Conservation (phyloP, 1,284 basidiomycete genomes). For the Pyrrhoderma noxium region DNA sequence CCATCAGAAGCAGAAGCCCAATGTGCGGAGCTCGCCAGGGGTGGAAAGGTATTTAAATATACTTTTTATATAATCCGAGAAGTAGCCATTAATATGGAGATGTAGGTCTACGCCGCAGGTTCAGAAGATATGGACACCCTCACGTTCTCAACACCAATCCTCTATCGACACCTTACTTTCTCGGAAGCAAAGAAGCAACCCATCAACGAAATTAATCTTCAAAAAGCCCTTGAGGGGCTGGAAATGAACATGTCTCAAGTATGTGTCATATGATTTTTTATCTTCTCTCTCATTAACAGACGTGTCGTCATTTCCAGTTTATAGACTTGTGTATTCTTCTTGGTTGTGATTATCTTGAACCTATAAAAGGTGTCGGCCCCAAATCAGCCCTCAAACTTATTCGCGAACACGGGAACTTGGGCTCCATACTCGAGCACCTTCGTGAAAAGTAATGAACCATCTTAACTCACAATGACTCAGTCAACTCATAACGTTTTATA, state of each 20-base stretch:
- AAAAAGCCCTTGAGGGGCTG: slow-evolving; percentile 80
- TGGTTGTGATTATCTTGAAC: slow-evolving; percentile 97
- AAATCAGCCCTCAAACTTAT: slow-evolving; percentile 95
- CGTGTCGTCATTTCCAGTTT: slow-evolving; percentile 49
- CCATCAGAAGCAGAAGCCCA: slow-evolving; percentile 99
- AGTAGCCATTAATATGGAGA: slow-evolving; percentile 12
- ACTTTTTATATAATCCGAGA: background rate
- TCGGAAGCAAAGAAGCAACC: slow-evolving; percentile 98
- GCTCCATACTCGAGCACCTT: slow-evolving; percentile 75
- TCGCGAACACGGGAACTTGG: slow-evolving; percentile 79
- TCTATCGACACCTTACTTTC: slow-evolving; percentile 95
- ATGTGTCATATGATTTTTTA: slow-evolving; percentile 17
- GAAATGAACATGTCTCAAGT: slow-evolving; percentile 91
- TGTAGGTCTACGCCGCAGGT: slow-evolving; percentile 89
- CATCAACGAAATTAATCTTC: slow-evolving; percentile 88
- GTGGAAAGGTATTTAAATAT: slow-evolving; percentile 64
- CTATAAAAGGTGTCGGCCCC: slow-evolving; percentile 91
- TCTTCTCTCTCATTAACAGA: background rate
- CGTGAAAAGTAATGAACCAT: slow-evolving; percentile 57
- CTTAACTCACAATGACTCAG: background rate
- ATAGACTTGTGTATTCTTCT: slow-evolving; percentile 95
- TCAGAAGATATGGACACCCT: slow-evolving; percentile 99
- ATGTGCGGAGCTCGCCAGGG: slow-evolving; percentile 93
- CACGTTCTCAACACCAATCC: slow-evolving; percentile 87
- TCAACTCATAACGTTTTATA: slow-evolving; percentile 15